Evolutionary conservation across 2,329 filamentous ascomycete species (phyloP), one percentile per base, ranked within the genome.

Genomic region (Diaporthe longicolla): DNA sequence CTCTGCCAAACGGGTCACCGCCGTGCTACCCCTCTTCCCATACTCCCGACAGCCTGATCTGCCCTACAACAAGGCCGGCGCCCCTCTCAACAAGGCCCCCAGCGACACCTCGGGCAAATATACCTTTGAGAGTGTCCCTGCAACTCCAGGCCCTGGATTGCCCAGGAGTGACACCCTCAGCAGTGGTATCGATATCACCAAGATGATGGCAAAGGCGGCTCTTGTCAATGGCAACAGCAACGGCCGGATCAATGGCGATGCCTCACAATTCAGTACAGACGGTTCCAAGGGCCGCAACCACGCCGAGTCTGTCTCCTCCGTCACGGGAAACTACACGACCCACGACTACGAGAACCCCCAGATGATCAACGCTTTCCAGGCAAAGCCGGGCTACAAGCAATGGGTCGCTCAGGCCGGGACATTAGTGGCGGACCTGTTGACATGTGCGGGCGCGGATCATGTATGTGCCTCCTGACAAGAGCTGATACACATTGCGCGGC

Each of bases 321-420:
- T 68, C 7, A 73, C 85, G 45, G 87, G 85, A 74, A 87, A 85
- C 76, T 90, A 88, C 81, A 90, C 89, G 9, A 91, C 89, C 48
- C 91, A 94, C 80, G 92, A 94, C 79, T 89, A 91, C 77, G 88
- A 90, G 79, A 91, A 91, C 80, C 86, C 87, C 65, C 84, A 85
- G 21, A 87, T 89, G 71, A 83, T 89, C 76, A 87, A 87, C 73
- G 88, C 87, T 79, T 88, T 93, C 82, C 90, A 95, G 82, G 92
- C 94, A 26, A 95, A 96, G 82, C 94, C 95, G 10, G 97, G 97
- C 68, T 99, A 99, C 84, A 97, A 97, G 86, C 95, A 98, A 85
- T 99, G 97, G 97, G 96, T 99, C 76, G 97, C 97, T 29, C 97
- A 98, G 85, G 95, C 97, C 55, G 97, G 97, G 75, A 98, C 95